Evolutionary conservation across 768 basidiomycete genomes (phyloP), one percentile per base, ranked within the genome.

Genomic region (Russula compacta): DNA sequence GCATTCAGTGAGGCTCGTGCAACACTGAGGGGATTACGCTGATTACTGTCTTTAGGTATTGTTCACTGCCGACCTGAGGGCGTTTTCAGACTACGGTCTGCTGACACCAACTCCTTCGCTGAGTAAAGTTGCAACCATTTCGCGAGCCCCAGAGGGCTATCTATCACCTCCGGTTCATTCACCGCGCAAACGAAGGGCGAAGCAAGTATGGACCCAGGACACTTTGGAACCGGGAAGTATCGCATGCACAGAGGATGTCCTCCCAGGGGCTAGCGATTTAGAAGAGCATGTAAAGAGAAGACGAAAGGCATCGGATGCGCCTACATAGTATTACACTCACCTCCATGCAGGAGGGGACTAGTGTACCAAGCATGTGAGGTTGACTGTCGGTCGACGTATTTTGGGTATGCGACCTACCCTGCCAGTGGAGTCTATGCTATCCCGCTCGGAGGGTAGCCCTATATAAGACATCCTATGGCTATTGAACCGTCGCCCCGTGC

Each of bases 1-100:
- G 0, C 94, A 95, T 70, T 83, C 86, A 0, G 91, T 92, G 61
- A 51, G 81, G 71, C 12, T 33, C 8, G 32, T 39, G 21, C 19
- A 19, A 42, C 46, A 19, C 14, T 53, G 43, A 36, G 24, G 36
- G 58, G 14, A 39, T 42, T 10, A 35, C 19, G 44, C 38, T 58
- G 29, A 29, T 44, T 11, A 38, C n/a, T 21, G 14, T 36, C n/a
- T 55, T 29, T 60, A 89, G 87, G 83, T 89, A 7, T 73, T 89
- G 36, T 89, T 89, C 63, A 87, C 88, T 1, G 80, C 88, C 8
- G 88, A 89, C 66, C 72, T 89, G 35, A 87, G 85, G 66, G 74
- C 80, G 0, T 89, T 88, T 63, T 78, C 86, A 1, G 70, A 78
- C 11, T 81, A 85, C 61, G 85, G 84, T n/a, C 68, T 80, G 52